Base-by-base conservation (phyloP, 176 grass and related monocot species). In the Olyra latifolia region DNA sequence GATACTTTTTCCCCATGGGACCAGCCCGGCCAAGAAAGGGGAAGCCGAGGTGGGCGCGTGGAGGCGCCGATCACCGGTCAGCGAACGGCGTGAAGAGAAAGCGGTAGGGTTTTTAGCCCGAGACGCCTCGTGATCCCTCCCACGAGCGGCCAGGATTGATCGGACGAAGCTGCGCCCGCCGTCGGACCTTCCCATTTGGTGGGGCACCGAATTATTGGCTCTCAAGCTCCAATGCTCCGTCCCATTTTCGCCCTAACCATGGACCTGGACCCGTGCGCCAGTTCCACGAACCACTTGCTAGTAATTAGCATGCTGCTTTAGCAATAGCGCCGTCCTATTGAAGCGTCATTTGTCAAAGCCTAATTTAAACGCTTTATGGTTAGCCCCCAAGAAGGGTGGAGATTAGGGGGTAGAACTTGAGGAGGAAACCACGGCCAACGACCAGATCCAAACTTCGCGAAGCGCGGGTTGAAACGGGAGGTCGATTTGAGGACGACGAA, bases 391-490 rank as follows among this genome's bases (percentile, higher is more conserved):
- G 72, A 85, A 76, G 62, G 44, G 50, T 28, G 71, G 69, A 85
- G 73, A 76, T 72, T 69, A 62, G 57, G 20, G 41, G n/a, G 35
- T 1, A 69, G 73, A 58, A 19, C 71, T 79, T 87, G 79, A 24
- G 43, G 24, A 76, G 15, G 41, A 69, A 80, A 48, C 42, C 73
- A 71, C 77, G 43, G 23, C 17, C 28, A 61, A 56, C 49, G 70
- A 77, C 80, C 74, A 86, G 90, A 86, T 88, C 93, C 84, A 92
- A 86, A 45, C 62, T 39, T n/a, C 22, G 4, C 17, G 28, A 78
- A 15, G 35, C 40, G 17, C n/a, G 17, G 50, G 61, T 5, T 20
- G 35, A 62, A 60, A 80, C 10, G 16, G 17, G 42, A 32, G 23
- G 71, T 74, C 61, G 35, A 38, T 61, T 65, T 28, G n/a, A 47